Conservation (phyloP, 192 early-diverging fungal species). For the Jimgerdemannia lactiflua region DNA sequence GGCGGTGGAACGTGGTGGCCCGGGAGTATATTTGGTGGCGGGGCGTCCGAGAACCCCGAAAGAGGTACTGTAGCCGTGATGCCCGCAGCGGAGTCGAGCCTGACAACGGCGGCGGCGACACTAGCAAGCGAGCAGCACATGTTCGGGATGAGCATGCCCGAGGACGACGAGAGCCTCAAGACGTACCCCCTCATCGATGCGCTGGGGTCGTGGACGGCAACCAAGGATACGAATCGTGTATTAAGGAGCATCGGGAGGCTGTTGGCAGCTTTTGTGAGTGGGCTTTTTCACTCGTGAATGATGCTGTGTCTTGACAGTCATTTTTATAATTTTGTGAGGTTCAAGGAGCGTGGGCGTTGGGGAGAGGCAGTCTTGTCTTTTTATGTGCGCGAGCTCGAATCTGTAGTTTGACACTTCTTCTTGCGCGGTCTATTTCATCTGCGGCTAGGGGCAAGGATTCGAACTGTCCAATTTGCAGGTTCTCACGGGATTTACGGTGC, state of each 20-base stretch:
- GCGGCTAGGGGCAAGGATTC: constrained; percentile 63
- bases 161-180: constrained; percentile 29
- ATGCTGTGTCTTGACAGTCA: neutral
- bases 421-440: neutral
- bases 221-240: constrained; percentile 22
- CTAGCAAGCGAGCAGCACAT: neutral
- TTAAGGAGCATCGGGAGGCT: constrained; percentile 23
- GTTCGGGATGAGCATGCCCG: neutral
- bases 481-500: constrained; percentile 56
- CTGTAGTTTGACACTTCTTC: too few relatives aligned
- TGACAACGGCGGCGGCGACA: neutral
- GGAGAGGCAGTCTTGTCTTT: neutral
- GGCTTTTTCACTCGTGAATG: neutral
- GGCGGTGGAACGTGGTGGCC: neutral
- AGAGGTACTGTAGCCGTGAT: neutral
- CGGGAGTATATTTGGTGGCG: neutral
- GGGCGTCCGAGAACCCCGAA: neutral
- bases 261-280: constrained; percentile 27
- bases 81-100: neutral
- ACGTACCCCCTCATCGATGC: constrained; percentile 25
- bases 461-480: constrained; percentile 66
- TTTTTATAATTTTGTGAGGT: too few relatives aligned
- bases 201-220: constrained; percentile 17
- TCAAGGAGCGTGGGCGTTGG: too few relatives aligned
- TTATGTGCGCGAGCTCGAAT: too few relatives aligned